phyloP scores from a whole-genome alignment of 1,284 basidiomycete genomes.

The Afroboletus lepidellus region DNA sequence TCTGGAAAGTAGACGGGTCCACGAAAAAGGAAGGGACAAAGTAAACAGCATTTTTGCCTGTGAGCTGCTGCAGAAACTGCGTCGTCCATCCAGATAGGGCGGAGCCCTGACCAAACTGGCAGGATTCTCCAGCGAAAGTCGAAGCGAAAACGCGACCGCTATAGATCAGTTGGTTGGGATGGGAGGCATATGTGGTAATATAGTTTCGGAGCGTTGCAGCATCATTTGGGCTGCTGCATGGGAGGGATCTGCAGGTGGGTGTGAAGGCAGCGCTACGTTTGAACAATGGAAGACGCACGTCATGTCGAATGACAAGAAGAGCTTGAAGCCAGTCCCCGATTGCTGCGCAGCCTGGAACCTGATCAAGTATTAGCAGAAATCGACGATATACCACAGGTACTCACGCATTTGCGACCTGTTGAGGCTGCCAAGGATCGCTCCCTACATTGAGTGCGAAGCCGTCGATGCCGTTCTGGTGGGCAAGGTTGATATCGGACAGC shows the following conservation, averaged over 20 bases:
- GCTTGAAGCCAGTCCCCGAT: constrained; percentile 62
- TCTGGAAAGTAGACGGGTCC: constrained; percentile 48
- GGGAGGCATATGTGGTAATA: constrained; percentile 54
- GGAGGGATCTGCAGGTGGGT: constrained; percentile 43
- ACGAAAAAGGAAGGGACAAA: constrained; percentile 72
- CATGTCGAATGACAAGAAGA: constrained; percentile 84
- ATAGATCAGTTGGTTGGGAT: constrained; percentile 65
- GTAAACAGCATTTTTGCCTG: constrained; percentile 47
- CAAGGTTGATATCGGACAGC: constrained; percentile 55
- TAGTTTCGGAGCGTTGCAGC: constrained; percentile 56
- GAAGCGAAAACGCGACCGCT: constrained; percentile 64
- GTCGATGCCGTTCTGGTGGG: constrained; percentile 59
- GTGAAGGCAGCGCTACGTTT: neutral
- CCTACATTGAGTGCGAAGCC: constrained; percentile 71
- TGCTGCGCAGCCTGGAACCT: constrained; percentile 54
- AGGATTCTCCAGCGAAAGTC: constrained; percentile 78
- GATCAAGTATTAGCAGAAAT: constrained; percentile 3
- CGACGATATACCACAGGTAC: constrained; percentile 27
- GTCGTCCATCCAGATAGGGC: constrained; percentile 54
- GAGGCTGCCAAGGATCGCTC: constrained; percentile 62
- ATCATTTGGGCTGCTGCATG: constrained; percentile 55
- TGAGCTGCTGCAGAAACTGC: constrained; percentile 53
- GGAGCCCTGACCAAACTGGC: constrained; percentile 62
- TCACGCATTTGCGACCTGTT: constrained; percentile 64
- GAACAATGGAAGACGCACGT: constrained; percentile 41